These are phyloP conservation scores for Vararia minispora DNA, from an alignment of 768 basidiomycete genomes.

Conservation along the genomic window DNA sequence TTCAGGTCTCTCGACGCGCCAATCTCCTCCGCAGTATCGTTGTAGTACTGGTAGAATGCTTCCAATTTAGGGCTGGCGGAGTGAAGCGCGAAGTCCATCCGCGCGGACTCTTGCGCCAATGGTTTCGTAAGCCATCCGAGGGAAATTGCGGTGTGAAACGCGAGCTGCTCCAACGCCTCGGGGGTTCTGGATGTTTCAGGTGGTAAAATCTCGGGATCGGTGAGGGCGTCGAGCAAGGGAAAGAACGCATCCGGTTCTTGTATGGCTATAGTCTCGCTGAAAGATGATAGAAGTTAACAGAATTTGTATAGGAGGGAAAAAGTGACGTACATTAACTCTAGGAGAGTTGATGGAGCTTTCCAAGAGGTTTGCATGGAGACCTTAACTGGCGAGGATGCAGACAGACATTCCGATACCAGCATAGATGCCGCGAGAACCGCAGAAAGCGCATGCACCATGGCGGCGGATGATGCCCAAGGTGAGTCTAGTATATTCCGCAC, in stretches of 20 bases:
- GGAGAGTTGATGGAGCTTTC: slow-evolving; percentile 21
- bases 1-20: slow-evolving; percentile 18
- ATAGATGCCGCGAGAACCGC: slow-evolving; percentile 1
- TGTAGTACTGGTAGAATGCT: slow-evolving; percentile 73
- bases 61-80: slow-evolving; percentile 71
- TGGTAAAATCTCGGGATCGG: slow-evolving; percentile 34
- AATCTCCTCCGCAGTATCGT: slow-evolving; percentile 20
- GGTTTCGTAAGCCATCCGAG: slow-evolving; percentile 38
- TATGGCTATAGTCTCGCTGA: slow-evolving; percentile 70
- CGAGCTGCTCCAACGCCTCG: slow-evolving; percentile 42
- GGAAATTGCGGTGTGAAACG: slow-evolving; percentile 37
- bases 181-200: slow-evolving; percentile 27
- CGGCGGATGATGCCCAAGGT: too few relatives aligned
- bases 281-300: neutral
- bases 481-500: too few relatives aligned
- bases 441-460: neutral
- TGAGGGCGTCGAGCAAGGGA: slow-evolving; percentile 56
- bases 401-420: slow-evolving; percentile 1
- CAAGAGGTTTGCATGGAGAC: slow-evolving; percentile 26
- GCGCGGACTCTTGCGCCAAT: slow-evolving; percentile 42
- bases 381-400: slow-evolving; percentile 21
- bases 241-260: slow-evolving; percentile 72
- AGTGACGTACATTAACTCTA: slow-evolving; percentile 22
- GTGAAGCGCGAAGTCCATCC: slow-evolving; percentile 70
- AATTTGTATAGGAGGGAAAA: neutral